Percentiles rank a stretch among this genome's conserved stretches.
phyloP scores from a whole-genome alignment of 1,284 basidiomycete genomes.

The Malassezia yamatoensis region DNA sequence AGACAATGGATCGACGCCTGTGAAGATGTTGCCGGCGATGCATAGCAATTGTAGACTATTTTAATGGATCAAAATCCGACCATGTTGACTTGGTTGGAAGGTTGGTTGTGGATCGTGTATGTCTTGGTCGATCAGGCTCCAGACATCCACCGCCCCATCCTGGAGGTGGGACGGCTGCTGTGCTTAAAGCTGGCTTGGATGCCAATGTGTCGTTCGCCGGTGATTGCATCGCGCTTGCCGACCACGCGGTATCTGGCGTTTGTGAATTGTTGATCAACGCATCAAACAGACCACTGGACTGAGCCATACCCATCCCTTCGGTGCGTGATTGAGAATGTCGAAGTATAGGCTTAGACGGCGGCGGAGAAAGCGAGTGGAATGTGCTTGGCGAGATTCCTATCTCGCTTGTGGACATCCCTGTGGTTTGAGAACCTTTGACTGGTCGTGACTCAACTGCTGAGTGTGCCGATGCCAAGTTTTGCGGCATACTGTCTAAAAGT shows the following conservation, averaged over 20 bases:
- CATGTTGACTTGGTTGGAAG: conserved; percentile 1
- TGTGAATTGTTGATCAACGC: not conserved
- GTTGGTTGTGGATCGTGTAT: not conserved
- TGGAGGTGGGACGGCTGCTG: conserved; percentile 7
- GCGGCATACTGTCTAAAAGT: not conserved
- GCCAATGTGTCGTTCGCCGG: not conserved
- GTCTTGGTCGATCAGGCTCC: conserved; percentile 3
- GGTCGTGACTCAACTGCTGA: not conserved
- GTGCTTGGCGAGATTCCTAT: not conserved
- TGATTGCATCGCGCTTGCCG: not conserved
- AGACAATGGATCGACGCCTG: conserved; percentile 75
- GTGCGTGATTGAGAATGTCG: not conserved
- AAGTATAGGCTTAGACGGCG: not conserved
- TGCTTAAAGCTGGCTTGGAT: not conserved
- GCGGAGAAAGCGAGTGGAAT: not conserved
- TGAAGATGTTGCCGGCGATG: conserved; percentile 59
- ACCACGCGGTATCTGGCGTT: not conserved
- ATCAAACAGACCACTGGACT: conserved; percentile 3
- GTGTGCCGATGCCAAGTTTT: not conserved
- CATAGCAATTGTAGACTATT: conserved; percentile 7
- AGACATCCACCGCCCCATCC: conserved; percentile 20
- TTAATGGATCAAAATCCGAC: conserved; percentile 16
- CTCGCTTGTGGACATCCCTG: not conserved
- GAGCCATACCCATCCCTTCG: too few species aligned
- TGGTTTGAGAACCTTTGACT: not conserved